Evolutionary conservation across 192 early-diverging fungal species (phyloP).

Genomic region (Podila epicladia): DNA sequence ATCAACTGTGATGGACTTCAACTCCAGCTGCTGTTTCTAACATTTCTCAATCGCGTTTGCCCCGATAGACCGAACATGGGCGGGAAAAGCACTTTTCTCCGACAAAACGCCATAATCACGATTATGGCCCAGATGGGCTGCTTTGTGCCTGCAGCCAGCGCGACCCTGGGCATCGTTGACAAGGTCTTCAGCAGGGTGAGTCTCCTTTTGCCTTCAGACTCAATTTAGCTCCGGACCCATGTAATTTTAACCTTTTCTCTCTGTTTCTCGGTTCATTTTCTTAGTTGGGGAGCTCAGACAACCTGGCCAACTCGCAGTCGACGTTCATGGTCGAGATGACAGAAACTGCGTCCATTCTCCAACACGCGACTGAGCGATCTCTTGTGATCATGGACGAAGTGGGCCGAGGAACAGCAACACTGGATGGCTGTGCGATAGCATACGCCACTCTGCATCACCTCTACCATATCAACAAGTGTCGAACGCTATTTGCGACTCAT

Average conservation of each 20-base stretch:
- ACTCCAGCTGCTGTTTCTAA: neutral
- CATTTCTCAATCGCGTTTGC: neutral
- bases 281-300: slow-evolving; percentile 64
- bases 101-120: slow-evolving; percentile 62
- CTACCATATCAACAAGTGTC: slow-evolving; percentile 63
- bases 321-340: slow-evolving; percentile 67
- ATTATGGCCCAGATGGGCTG: slow-evolving; percentile 64
- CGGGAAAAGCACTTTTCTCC: slow-evolving; percentile 62
- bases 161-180: slow-evolving; percentile 58
- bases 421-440: slow-evolving; percentile 77
- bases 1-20: too few relatives aligned
- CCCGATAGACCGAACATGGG: slow-evolving; percentile 61
- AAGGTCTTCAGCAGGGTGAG: slow-evolving; percentile 61
- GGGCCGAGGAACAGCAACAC: slow-evolving; percentile 64
- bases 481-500: slow-evolving; percentile 82
- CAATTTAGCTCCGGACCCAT: too few relatives aligned
- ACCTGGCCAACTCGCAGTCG: slow-evolving; percentile 58
- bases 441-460: slow-evolving; percentile 73
- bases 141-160: slow-evolving; percentile 58
- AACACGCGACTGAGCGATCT: slow-evolving; percentile 53
- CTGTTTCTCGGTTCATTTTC: neutral
- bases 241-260: too few relatives aligned
- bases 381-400: slow-evolving; percentile 66
- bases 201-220: slow-evolving; percentile 1
- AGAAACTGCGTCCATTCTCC: slow-evolving; percentile 57